phyloP scores from a whole-genome alignment of 768 basidiomycete genomes.

The Chalciporus piperatus region DNA sequence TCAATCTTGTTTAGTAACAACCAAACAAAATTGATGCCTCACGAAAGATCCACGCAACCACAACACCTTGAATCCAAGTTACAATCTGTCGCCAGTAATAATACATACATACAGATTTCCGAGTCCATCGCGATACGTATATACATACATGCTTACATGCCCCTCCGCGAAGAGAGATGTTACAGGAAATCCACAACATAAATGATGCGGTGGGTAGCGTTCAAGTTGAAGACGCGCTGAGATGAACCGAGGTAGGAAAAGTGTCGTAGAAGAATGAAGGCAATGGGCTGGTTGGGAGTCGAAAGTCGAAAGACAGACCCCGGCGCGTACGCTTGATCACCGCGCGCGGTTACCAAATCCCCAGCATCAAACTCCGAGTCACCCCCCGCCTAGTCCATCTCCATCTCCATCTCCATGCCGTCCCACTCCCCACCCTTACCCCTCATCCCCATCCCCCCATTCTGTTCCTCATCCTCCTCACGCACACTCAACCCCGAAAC shows the following conservation, averaged over 20 bases:
- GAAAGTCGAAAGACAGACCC: not conserved
- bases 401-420: conserved; percentile 54
- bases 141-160: not conserved
- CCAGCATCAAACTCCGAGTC: not conserved
- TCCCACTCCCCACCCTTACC: conserved; percentile 33
- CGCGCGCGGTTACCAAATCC: not conserved
- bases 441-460: conserved; percentile 1
- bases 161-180: not conserved
- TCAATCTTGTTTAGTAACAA: no score
- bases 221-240: no score
- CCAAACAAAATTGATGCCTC: no score
- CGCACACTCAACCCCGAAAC: conserved; percentile 38
- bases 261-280: not conserved
- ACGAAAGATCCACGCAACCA: no score
- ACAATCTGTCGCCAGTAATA: not conserved
- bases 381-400: conserved; percentile 25
- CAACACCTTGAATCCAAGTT: not conserved
- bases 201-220: no score
- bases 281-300: not conserved
- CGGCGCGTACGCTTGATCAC: not conserved
- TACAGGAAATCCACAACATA: not conserved
- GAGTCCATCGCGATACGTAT: not conserved
- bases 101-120: not conserved
- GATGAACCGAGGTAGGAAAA: no score
- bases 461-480: conserved; percentile 48